Evolutionary conservation across 345 rosid genomes (phyloP).

Genomic region (Laguncularia racemosa): DNA sequence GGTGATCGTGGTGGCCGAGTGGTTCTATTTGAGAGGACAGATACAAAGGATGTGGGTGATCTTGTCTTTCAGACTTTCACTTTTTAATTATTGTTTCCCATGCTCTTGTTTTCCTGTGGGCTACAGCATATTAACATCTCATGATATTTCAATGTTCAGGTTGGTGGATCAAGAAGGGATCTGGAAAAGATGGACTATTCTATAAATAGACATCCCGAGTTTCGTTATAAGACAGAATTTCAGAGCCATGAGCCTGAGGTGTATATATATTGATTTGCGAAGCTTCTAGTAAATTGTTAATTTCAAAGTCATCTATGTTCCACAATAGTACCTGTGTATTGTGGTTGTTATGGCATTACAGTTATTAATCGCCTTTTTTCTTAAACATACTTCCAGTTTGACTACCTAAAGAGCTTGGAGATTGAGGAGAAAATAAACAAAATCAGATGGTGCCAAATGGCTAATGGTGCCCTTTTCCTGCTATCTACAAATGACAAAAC

Average conservation of each 20-base stretch:
- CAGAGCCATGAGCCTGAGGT: conserved; percentile 99
- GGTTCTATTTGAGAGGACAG: conserved; percentile 97
- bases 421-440: conserved; percentile 99
- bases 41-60: conserved; percentile 58
- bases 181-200: conserved; percentile 63
- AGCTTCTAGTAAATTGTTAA: conserved; percentile 7
- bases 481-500: conserved; percentile 98
- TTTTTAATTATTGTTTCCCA: not conserved
- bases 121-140: not conserved
- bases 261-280: conserved; percentile 8
- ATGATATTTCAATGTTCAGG: conserved; percentile 33
- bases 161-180: conserved; percentile 73
- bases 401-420: conserved; percentile 99
- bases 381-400: conserved; percentile 55
- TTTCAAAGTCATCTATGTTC: not conserved
- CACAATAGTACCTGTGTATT: not conserved
- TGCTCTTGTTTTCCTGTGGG: not conserved
- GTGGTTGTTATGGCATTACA: not conserved
- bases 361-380: conserved; percentile 5
- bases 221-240: conserved; percentile 97
- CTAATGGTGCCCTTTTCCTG: conserved; percentile 86
- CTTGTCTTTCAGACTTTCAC: conserved; percentile 10
- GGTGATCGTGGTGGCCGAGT: conserved; percentile 99
- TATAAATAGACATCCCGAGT: conserved; percentile 82
- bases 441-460: conserved; percentile 97